Conservation (phyloP, 2,329 filamentous ascomycete species). For the Botrytis porri region DNA sequence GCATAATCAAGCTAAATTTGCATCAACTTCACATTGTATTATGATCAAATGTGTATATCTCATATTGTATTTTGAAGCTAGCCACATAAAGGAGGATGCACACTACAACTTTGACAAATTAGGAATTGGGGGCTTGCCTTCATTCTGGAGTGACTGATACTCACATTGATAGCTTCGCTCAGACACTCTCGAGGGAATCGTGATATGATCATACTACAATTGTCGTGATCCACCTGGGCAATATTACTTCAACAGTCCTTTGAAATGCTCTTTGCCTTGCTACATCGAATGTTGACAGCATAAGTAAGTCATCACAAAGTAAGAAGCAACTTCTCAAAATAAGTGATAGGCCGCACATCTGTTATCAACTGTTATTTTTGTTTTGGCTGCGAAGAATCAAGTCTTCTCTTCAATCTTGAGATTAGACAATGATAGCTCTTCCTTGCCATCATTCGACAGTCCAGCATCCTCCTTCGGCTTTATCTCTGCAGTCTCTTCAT, state of each 20-base stretch:
- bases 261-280: background rate
- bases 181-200: background rate
- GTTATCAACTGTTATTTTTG: background rate
- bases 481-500: background rate
- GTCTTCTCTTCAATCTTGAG: constrained; percentile 36
- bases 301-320: background rate
- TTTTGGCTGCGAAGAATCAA: constrained; percentile 23
- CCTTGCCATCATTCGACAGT: constrained; percentile 10
- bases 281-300: background rate
- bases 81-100: background rate
- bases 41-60: background rate
- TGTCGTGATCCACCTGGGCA: background rate
- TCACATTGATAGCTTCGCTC: background rate
- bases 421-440: constrained; percentile 25
- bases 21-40: background rate
- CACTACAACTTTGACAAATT: background rate
- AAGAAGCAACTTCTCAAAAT: background rate
- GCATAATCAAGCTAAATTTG: constrained; percentile 30
- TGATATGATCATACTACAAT: background rate
- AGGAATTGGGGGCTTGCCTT: background rate
- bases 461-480: background rate
- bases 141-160: background rate
- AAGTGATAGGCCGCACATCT: background rate
- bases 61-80: background rate
- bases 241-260: background rate